Conservation (phyloP, 75 land plant species). For the Adiantum capillusveneris region DNA sequence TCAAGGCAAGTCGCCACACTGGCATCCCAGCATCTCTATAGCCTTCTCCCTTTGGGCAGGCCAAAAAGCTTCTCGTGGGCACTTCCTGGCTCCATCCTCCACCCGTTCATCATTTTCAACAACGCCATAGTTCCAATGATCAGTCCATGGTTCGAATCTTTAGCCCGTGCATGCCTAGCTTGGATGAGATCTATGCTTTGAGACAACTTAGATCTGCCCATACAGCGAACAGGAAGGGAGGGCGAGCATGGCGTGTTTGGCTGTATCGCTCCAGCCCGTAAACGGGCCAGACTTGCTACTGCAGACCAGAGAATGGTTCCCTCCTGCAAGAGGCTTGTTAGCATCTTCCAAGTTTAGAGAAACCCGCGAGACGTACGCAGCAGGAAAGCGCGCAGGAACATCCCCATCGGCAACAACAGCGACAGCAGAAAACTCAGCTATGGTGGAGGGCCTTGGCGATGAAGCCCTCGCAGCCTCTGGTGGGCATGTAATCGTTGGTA, state of each 20-base stretch:
- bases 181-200: too few species aligned
- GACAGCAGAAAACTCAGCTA: neutral
- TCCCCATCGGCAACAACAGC: constrained; percentile 9
- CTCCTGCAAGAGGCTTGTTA: constrained; percentile 80
- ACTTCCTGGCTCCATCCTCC: too few species aligned
- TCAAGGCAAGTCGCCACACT: too few species aligned
- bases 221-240: too few species aligned
- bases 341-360: constrained; percentile 76
- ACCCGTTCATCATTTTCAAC: too few species aligned
- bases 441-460: constrained; percentile 56
- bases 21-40: too few species aligned
- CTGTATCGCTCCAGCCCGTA: constrained; percentile 78
- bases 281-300: constrained; percentile 89
- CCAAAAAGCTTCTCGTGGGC: too few species aligned
- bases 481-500: constrained; percentile 90
- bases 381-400: constrained; percentile 17
- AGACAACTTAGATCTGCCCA: too few species aligned
- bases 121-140: too few species aligned
- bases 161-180: too few species aligned
- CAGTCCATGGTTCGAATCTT: too few species aligned
- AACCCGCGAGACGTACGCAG: constrained; percentile 58
- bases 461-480: constrained; percentile 94
- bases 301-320: constrained; percentile 98
- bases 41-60: too few species aligned
- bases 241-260: constrained; percentile 74